Evolutionary conservation across 306 rosid species (phyloP), one percentile per base, ranked within the genome.

Genomic region (Cotoneaster glaucophyllus): DNA sequence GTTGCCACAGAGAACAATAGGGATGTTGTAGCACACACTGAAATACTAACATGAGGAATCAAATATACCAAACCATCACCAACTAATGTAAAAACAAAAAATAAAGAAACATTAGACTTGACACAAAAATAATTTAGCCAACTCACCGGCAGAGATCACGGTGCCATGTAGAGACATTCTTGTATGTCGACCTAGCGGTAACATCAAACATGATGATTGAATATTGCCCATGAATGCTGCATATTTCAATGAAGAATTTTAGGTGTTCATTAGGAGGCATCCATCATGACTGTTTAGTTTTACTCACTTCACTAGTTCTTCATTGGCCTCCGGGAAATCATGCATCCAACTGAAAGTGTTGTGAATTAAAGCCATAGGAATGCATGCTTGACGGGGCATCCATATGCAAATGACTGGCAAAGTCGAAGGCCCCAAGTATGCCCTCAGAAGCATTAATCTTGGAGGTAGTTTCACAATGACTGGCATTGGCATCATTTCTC

Each of bases 161-260:
- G 78, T 90, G 90, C 93, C 96, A 90, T 26, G 88, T 88, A 13
- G 91, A 88, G 67, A 90, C 96, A 79, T 88, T 90, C 86, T 84
- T 90, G 73, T 90, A 90, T n/a, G 93, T 87, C 81, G 87, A 81
- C 64, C 86, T 81, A 41, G 96, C 89, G 3, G 89, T 88, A 32
- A 90, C 96, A 22, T 90, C 93, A 67, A 90, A 90, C 96, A 90
- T 90, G 59, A 90, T 85, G 62, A 90, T 85, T 10, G 93, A 91
- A 84, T 93, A 91, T 28, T 88, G 91, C 39, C 96, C 89, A 70
- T 91, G 91, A n/a, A 85, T 88, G 68, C 91, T 91, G 89, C 32
- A 31, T 31, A 31, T 31, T 31, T 31, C 32, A 31, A 65, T 17
- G 69, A 18, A 18, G 29, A 17, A 11, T 28, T 67, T 69, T 18